Conservation (phyloP, 495 filamentous ascomycete species). For the Penicillium diatomitis region DNA sequence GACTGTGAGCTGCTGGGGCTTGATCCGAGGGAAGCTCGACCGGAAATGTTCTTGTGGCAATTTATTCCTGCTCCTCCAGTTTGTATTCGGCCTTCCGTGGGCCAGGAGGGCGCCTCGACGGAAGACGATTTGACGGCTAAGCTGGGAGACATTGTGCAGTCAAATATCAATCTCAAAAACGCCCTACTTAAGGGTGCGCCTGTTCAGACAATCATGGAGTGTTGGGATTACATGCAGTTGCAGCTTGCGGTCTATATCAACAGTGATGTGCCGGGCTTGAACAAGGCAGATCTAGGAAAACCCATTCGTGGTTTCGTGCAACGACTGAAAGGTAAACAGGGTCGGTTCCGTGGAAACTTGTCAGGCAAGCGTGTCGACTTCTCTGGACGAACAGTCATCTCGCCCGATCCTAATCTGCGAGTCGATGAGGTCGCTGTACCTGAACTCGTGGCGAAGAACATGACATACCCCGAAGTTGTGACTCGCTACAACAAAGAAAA, state of each 20-base stretch:
- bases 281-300: slow-evolving; percentile 64
- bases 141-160: slow-evolving; percentile 84
- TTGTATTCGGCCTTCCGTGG: slow-evolving; percentile 86
- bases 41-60: slow-evolving; percentile 97
- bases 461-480: slow-evolving; percentile 89
- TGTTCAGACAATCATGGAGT: slow-evolving; percentile 87
- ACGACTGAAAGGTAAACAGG: slow-evolving; percentile 92
- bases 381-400: slow-evolving; percentile 94
- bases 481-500: slow-evolving; percentile 77
- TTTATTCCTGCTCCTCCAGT: slow-evolving; percentile 90
- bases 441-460: slow-evolving; percentile 76
- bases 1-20: slow-evolving; percentile 91
- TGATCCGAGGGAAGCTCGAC: slow-evolving; percentile 75
- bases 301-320: slow-evolving; percentile 89
- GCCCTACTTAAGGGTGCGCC: slow-evolving; percentile 73
- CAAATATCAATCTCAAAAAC: slow-evolving; percentile 72
- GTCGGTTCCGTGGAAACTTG: slow-evolving; percentile 91
- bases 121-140: slow-evolving; percentile 97
- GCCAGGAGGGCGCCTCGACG: slow-evolving; percentile 81
- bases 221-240: slow-evolving; percentile 93
- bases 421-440: slow-evolving; percentile 94
- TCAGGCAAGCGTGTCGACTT: slow-evolving; percentile 99
- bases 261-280: slow-evolving; percentile 85
- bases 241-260: slow-evolving; percentile 97
- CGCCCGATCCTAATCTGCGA: slow-evolving; percentile 86